Evolutionary conservation across 108 stramenopile species (phyloP).

Genomic region (Stephanodiscus triporus): DNA sequence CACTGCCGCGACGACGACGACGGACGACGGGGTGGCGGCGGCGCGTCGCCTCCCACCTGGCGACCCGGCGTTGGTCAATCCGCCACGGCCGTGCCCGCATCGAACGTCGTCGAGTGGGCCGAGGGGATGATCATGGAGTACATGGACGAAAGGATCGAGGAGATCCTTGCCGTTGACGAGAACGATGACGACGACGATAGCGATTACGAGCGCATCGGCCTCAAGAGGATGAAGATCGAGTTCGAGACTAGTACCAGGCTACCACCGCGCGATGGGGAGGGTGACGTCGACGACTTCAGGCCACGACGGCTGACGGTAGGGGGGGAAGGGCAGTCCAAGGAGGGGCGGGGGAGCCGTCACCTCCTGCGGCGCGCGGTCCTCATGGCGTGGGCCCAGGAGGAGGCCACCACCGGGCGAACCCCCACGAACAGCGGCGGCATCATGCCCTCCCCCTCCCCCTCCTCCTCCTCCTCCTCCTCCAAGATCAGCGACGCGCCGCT

Average conservation of each 20-base stretch:
- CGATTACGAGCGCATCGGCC: neutral
- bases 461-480: no score
- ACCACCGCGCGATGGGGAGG: no score
- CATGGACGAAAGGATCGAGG: conserved; percentile 51
- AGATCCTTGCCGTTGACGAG: neutral
- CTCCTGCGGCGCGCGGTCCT: conserved; percentile 13
- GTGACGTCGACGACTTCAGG: no score
- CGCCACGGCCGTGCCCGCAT: conserved; percentile 69
- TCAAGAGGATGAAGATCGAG: neutral
- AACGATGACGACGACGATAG: no score
- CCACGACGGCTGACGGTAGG: no score
- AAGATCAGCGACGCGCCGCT: neutral
- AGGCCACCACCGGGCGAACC: conserved; percentile 36
- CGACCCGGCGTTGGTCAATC: conserved; percentile 70
- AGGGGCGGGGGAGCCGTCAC: neutral
- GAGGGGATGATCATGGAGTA: conserved; percentile 80
- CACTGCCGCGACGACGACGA: neutral
- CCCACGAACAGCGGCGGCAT: conserved; percentile 19
- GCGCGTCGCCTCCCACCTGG: conserved; percentile 57
- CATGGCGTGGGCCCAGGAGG: conserved; percentile 39
- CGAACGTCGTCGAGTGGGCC: conserved; percentile 64
- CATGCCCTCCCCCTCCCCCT: no score
- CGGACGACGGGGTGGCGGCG: conserved; percentile 4
- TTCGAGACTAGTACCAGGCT: neutral
- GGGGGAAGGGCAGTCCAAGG: no score